Percentiles rank a stretch among this genome's conserved stretches.
Conservation (phyloP, 1,284 basidiomycete genomes). For the Mycena sp. region DNA sequence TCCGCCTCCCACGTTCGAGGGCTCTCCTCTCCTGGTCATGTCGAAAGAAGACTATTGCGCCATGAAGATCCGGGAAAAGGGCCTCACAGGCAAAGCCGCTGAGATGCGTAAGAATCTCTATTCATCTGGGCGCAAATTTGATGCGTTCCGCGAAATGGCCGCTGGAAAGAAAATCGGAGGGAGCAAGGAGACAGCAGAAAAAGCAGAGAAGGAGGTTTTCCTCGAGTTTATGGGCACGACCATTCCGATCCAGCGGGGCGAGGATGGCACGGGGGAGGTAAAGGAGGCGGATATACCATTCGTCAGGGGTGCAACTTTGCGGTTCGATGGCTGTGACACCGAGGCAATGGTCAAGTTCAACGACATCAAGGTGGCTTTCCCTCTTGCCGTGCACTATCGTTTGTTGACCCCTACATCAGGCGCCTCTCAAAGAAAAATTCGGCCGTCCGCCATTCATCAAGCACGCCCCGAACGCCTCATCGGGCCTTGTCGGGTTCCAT, state of each 20-base stretch:
- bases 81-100: constrained; percentile 75
- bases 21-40: constrained; percentile 84
- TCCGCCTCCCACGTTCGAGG: constrained; percentile 83
- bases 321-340: constrained; percentile 70
- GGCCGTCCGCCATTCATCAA: constrained; percentile 77
- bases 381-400: background rate
- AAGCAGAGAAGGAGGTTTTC: constrained; percentile 62
- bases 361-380: constrained; percentile 69
- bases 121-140: constrained; percentile 72
- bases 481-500: constrained; percentile 77
- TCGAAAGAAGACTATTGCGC: constrained; percentile 94
- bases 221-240: constrained; percentile 77
- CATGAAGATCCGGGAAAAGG: constrained; percentile 98
- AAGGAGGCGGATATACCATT: constrained; percentile 78
- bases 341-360: constrained; percentile 70
- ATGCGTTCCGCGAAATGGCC: constrained; percentile 90
- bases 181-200: constrained; percentile 51
- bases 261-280: constrained; percentile 69
- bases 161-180: constrained; percentile 48
- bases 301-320: constrained; percentile 77
- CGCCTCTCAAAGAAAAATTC: constrained; percentile 83
- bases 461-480: constrained; percentile 68
- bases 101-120: constrained; percentile 62
- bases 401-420: constrained; percentile 47
- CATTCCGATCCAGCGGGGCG: constrained; percentile 70